Evolutionary conservation across 306 rosid species (phyloP), one percentile per base, ranked within the genome.

Genomic region (Aeschynomene evenia): DNA sequence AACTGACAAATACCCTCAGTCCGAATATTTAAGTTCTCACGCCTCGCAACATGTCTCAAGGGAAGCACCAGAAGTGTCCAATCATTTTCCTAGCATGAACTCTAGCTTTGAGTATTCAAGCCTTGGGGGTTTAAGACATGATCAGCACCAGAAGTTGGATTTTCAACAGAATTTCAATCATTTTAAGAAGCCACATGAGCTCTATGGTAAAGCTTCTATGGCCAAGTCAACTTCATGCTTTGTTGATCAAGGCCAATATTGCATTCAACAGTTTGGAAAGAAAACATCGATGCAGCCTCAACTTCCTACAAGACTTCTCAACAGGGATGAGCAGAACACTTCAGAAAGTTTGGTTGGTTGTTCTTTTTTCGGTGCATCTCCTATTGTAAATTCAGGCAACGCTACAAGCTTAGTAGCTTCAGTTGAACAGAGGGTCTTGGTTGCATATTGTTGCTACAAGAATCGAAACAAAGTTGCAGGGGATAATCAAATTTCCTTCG

Each of bases 11-110:
- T 43, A 20, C 18, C 34, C 58, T 43, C 58, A 34, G 37, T 16
- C 68, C 42, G 70, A 52, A 57, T 34, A 21, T 62, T 28, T 54
- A 48, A 74, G 73, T 69, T 70, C 56, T 58, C n/a, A 66, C 63
- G 16, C 6, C 46, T 39, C 75, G 54, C 76, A 20, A 11, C 45
- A 43, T 61, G 18, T 9, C 26, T 33, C 72, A 55, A 65, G 43
- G 19, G 72, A 51, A 60, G 58, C 40, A 64, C 26, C 61, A 9
- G 51, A 68, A 51, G 73, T 33, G 50, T 24, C 73, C 51, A 21
- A 21, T 74, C 14, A 4, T 74, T 48, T 20, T 23, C 59, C 71
- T 12, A 54, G 59, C 46, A n/a, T 4, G 49, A 57, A 40, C 36
- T 59, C 53, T 37, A 15, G 19, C 71, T 9, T 5, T 26, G 42